Percentiles rank a stretch among this genome's conserved stretches.
Conservation (phyloP, 2,329 filamentous ascomycete genomes). For the Claviceps humidiphila region DNA sequence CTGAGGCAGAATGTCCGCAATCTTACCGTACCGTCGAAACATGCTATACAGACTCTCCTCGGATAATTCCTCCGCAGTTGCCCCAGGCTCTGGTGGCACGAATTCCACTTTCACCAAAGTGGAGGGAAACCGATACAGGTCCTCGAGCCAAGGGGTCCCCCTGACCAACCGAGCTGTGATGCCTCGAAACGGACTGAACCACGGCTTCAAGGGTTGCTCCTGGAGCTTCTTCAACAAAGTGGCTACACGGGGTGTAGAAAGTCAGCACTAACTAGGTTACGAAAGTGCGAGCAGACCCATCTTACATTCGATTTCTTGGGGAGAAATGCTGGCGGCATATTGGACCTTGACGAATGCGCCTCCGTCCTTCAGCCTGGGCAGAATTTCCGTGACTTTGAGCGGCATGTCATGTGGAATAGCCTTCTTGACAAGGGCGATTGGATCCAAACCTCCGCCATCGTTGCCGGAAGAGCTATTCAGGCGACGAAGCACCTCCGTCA, state of each 20-base stretch:
- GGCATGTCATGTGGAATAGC: conserved; percentile 49
- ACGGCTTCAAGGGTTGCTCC: conserved; percentile 64
- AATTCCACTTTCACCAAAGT: conserved; percentile 73
- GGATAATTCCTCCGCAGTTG: conserved; percentile 60
- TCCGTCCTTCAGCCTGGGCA: conserved; percentile 80
- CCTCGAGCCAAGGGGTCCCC: conserved; percentile 87
- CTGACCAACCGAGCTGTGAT: conserved; percentile 62
- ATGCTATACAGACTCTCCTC: conserved; percentile 79
- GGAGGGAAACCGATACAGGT: conserved; percentile 72
- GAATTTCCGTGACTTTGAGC: conserved; percentile 64
- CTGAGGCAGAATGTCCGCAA: conserved; percentile 72
- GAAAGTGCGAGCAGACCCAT: not conserved
- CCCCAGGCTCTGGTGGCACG: conserved; percentile 57
- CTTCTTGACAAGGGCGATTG: conserved; percentile 40
- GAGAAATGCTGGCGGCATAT: conserved; percentile 26
- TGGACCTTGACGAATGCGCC: conserved; percentile 85
- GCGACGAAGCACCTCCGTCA: conserved; percentile 35
- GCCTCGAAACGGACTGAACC: conserved; percentile 72
- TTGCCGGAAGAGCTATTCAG: conserved; percentile 39
- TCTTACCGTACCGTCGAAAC: conserved; percentile 82
- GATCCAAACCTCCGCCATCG: conserved; percentile 34
- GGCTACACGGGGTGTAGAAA: conserved; percentile 14
- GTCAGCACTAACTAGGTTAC: not conserved
- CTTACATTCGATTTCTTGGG: conserved; percentile 30
- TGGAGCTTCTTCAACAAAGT: conserved; percentile 50